Percentiles rank a stretch among this genome's conserved stretches.
Conservation (phyloP, 2,329 filamentous ascomycete genomes). For the Mycosphaerella sp. region DNA sequence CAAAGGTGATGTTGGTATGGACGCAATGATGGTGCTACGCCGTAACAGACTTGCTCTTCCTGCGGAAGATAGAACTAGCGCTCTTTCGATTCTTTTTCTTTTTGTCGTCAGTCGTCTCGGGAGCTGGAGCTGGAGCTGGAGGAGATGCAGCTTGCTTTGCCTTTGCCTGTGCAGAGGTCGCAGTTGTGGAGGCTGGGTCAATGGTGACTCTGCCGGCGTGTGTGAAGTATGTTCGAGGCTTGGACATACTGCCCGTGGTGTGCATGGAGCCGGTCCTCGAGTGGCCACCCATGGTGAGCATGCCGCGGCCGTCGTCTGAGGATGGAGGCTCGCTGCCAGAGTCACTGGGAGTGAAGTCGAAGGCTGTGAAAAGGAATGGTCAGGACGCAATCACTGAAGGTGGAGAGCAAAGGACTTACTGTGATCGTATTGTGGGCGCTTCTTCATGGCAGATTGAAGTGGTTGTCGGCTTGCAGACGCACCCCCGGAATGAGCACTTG, state of each 20-base stretch:
- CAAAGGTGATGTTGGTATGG: constrained; percentile 1
- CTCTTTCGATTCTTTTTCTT: constrained; percentile 29
- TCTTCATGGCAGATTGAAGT: constrained; percentile 15
- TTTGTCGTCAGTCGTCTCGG: no score
- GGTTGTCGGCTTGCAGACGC: constrained; percentile 6
- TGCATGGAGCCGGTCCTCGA: constrained; percentile 12
- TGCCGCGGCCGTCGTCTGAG: constrained; percentile 20
- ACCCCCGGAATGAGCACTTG: constrained; percentile 13
- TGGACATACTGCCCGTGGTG: constrained; percentile 14
- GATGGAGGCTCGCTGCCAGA: constrained; percentile 12
- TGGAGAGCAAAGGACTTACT: no score
- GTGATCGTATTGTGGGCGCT: constrained; percentile 24
- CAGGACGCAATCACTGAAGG: not conserved
- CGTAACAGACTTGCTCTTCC: constrained; percentile 20
- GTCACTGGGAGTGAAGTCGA: constrained; percentile 26
- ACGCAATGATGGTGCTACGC: not conserved
- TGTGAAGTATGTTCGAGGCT: constrained; percentile 28
- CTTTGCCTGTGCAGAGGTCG: not conserved
- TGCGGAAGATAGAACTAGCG: constrained; percentile 23
- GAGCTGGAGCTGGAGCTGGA: constrained; percentile 1
- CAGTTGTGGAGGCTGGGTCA: constrained; percentile 9
- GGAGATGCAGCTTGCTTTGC: not conserved
- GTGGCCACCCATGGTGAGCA: constrained; percentile 10
- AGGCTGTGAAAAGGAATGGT: not conserved
- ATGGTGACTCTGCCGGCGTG: constrained; percentile 27